Evolutionary conservation across 306 rosid species (phyloP).

Genomic region (Sesbania bispinosa): DNA sequence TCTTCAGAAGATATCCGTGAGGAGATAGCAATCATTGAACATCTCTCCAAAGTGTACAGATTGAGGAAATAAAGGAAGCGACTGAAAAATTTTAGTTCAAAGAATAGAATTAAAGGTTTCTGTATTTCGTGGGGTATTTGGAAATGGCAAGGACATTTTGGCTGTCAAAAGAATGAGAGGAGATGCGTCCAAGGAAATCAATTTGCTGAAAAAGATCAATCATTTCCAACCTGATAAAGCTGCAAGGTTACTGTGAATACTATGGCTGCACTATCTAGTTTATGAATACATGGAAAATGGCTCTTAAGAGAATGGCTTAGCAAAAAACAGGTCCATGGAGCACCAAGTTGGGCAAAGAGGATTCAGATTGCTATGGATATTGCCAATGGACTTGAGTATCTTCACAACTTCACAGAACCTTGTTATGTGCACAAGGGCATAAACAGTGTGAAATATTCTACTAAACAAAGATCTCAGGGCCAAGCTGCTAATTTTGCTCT

Average conservation of each 20-base stretch:
- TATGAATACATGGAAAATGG: conserved; percentile 73
- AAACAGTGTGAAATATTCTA: conserved; percentile 49
- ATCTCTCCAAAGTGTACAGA: conserved; percentile 29
- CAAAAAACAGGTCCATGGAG: conserved; percentile 21
- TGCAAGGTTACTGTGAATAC: conserved; percentile 55
- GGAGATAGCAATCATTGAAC: conserved; percentile 44
- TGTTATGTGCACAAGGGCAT: conserved; percentile 59
- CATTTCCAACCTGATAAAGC: conserved; percentile 67
- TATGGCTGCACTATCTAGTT: conserved; percentile 41
- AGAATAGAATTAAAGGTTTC: conserved; percentile 44
- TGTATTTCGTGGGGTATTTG: conserved; percentile 42
- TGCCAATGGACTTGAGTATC: conserved; percentile 79
- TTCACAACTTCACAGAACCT: conserved; percentile 73
- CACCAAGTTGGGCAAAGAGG: conserved; percentile 49
- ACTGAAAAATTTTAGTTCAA: conserved; percentile 47
- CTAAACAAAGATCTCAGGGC: conserved; percentile 52
- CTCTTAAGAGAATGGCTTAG: conserved; percentile 65
- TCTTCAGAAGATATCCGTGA: conserved; percentile 29
- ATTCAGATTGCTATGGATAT: conserved; percentile 72
- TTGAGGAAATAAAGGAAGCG: conserved; percentile 42
- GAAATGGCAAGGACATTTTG: conserved; percentile 13
- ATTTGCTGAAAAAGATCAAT: conserved; percentile 53
- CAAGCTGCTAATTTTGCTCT: conserved; percentile 60
- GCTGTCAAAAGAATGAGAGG: conserved; percentile 47
- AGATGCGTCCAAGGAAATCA: conserved; percentile 55